Base-by-base conservation (phyloP, 2,329 filamentous ascomycete species). In the Ilyonectria sp. region DNA sequence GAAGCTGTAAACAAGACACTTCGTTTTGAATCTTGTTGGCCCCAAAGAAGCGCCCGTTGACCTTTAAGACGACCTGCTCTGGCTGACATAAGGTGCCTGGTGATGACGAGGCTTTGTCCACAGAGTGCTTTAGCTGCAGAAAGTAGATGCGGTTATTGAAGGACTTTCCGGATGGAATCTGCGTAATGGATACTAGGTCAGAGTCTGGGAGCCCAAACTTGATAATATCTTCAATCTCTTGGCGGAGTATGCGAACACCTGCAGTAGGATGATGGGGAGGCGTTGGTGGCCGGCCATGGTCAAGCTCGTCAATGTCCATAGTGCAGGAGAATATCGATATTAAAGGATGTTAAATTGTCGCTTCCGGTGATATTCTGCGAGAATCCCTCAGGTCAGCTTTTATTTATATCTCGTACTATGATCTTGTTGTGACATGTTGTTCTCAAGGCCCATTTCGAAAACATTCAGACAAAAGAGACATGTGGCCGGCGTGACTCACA, bases 101-200 rank as follows among this genome's bases (percentile, higher is more conserved):
- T 10, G 3, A 7, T 19, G 8, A 19, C 6, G 17, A 17, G 21
- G 8, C 13, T 2, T 46, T 15, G 10, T 26, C 17, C 19, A 23
- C 10, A 15, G 21, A 4, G 9, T 19, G 21, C 11, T 8, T n/a
- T 0, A 21, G 0, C 13, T 31, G 4, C 0, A 69, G 15, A 26
- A 58, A 65, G 26, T 69, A 69, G 6, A 69, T 65, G 0, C 65
- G 60, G 11, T 69, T 69, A 5, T 69, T 69, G 15, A 37, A 69
- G 0, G 56, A 68, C 15, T 61, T 67, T 15, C 43, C 56, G 9
- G 44, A 59, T 19, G 43, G 29, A 19, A 59, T 26, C 17, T 59
- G 29, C 10, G 44, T 21, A 2, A 49, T 35, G 17, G 44, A 59
- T 8, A 26, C 10, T 2, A 59, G 29, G 6, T 31, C 9, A 37